These are phyloP conservation scores for Fusarium sp. DNA, from an alignment of 2,329 filamentous ascomycete species.

Conservation along the genomic window DNA sequence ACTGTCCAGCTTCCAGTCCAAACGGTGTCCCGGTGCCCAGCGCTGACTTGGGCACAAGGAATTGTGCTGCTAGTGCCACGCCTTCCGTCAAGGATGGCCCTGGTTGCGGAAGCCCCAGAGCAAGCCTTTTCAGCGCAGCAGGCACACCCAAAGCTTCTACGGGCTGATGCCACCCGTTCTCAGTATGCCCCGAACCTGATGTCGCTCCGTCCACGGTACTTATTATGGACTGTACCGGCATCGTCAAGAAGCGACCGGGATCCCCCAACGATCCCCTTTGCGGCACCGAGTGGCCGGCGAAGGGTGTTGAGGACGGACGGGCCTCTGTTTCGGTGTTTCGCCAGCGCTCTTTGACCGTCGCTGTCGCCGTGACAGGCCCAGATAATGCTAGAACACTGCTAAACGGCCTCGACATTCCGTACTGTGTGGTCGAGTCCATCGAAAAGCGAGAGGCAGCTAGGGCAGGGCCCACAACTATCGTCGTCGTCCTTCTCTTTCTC, in stretches of 20 bases:
- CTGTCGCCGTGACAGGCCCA: slow-evolving; percentile 29
- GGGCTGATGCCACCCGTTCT: slow-evolving; percentile 36
- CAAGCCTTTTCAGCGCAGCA: slow-evolving; percentile 42
- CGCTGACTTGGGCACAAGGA: slow-evolving; percentile 36
- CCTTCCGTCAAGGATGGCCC: slow-evolving; percentile 45
- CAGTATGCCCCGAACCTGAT: slow-evolving; percentile 25
- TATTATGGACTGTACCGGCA: slow-evolving; percentile 32
- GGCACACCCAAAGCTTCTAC: slow-evolving; percentile 41
- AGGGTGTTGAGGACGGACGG: slow-evolving; percentile 7
- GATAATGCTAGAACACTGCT: slow-evolving; percentile 22
- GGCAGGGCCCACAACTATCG: slow-evolving; percentile 45
- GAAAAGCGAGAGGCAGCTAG: slow-evolving; percentile 34
- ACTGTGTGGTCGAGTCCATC: slow-evolving; percentile 41
- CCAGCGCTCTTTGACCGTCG: slow-evolving; percentile 32
- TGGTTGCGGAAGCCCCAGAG: slow-evolving; percentile 41
- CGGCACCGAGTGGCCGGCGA: slow-evolving; percentile 23
- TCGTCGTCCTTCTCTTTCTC: slow-evolving; percentile 47
- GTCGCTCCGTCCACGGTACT: slow-evolving; percentile 42
- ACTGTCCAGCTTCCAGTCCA: slow-evolving; percentile 35
- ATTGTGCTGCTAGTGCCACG: slow-evolving; percentile 42
- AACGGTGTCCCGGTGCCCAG: slow-evolving; percentile 42
- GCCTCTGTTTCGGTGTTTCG: slow-evolving; percentile 22
- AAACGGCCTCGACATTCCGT: slow-evolving; percentile 22
- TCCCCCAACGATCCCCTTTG: slow-evolving; percentile 26
- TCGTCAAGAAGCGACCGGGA: slow-evolving; percentile 21